Evolutionary conservation across 306 rosid genomes (phyloP).

Genomic region (Urtica urens): DNA sequence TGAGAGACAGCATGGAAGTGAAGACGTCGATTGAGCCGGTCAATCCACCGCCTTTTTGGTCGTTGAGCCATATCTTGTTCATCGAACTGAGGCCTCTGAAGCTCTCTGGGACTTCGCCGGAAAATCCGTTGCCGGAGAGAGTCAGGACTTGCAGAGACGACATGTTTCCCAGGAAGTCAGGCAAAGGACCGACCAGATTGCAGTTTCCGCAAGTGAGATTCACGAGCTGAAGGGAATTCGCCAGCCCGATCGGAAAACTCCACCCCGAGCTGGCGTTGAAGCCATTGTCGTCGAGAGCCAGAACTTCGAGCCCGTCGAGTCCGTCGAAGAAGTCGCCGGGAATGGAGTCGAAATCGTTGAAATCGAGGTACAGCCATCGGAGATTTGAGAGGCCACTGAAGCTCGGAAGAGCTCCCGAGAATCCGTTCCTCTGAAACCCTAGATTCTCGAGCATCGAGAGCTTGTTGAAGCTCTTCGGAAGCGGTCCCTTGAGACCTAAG

Average conservation of each 20-base stretch:
- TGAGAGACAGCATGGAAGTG: conserved; percentile 50
- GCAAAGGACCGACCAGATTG: conserved; percentile 65
- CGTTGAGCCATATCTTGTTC: conserved; percentile 62
- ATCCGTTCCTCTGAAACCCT: conserved; percentile 63
- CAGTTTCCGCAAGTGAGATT: conserved; percentile 53
- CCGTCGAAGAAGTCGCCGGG: conserved; percentile 67
- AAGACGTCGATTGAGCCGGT: conserved; percentile 54
- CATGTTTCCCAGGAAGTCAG: conserved; percentile 55
- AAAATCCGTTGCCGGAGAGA: conserved; percentile 45
- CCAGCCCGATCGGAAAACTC: conserved; percentile 41
- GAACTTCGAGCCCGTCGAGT: conserved; percentile 37
- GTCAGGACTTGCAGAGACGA: conserved; percentile 46
- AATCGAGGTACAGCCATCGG: conserved; percentile 36
- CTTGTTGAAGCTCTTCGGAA: conserved; percentile 54
- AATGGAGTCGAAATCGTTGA: conserved; percentile 64
- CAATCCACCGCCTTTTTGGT: conserved; percentile 44
- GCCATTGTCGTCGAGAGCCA: conserved; percentile 58
- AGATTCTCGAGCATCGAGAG: conserved; percentile 51
- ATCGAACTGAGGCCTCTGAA: conserved; percentile 24
- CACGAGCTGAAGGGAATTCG: conserved; percentile 38
- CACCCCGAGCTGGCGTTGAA: conserved; percentile 60
- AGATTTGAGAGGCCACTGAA: conserved; percentile 43
- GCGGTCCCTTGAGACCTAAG: conserved; percentile 49
- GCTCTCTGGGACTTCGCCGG: conserved; percentile 44
- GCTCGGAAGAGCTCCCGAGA: conserved; percentile 59